Conservation (phyloP, 768 basidiomycete genomes). For the Cubamyces lactineus region DNA sequence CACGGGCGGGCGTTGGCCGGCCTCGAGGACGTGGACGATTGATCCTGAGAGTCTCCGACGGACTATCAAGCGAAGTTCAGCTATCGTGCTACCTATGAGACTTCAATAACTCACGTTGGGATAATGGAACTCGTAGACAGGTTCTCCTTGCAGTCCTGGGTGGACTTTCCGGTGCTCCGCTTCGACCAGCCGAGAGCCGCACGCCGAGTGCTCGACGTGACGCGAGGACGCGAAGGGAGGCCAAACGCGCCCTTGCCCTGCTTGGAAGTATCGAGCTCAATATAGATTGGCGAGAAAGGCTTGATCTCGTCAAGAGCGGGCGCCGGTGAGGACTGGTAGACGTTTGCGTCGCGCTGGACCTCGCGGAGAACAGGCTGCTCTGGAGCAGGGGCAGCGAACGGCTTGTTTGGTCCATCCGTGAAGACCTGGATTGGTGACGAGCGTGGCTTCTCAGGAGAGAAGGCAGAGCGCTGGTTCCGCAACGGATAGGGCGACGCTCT, state of each 20-base stretch:
- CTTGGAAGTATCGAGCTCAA: slow-evolving; percentile 44
- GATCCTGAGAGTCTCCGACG: slow-evolving; percentile 46
- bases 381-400: slow-evolving; percentile 27
- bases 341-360: slow-evolving; percentile 45
- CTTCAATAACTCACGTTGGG: slow-evolving; percentile 52
- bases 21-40: slow-evolving; percentile 51
- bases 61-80: slow-evolving; percentile 30
- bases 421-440: slow-evolving; percentile 31
- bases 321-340: slow-evolving; percentile 31
- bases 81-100: neutral
- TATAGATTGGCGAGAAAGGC: slow-evolving; percentile 45
- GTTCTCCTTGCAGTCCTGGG: slow-evolving; percentile 49
- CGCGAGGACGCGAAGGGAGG: slow-evolving; percentile 48
- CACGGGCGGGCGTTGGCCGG: slow-evolving; percentile 41
- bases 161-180: slow-evolving; percentile 54
- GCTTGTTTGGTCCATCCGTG: slow-evolving; percentile 24
- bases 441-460: slow-evolving; percentile 47
- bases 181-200: slow-evolving; percentile 66
- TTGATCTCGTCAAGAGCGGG: slow-evolving; percentile 47
- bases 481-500: slow-evolving; percentile 75
- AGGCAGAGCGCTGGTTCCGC: slow-evolving; percentile 48
- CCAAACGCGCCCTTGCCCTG: slow-evolving; percentile 36
- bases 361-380: slow-evolving; percentile 44
- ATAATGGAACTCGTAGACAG: slow-evolving; percentile 45
- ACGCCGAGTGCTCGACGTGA: slow-evolving; percentile 59